Evolutionary conservation across 805 yeast genomes (phyloP), one percentile per base, ranked within the genome.

Genomic region (Ogataea nakhonphanomensis): DNA sequence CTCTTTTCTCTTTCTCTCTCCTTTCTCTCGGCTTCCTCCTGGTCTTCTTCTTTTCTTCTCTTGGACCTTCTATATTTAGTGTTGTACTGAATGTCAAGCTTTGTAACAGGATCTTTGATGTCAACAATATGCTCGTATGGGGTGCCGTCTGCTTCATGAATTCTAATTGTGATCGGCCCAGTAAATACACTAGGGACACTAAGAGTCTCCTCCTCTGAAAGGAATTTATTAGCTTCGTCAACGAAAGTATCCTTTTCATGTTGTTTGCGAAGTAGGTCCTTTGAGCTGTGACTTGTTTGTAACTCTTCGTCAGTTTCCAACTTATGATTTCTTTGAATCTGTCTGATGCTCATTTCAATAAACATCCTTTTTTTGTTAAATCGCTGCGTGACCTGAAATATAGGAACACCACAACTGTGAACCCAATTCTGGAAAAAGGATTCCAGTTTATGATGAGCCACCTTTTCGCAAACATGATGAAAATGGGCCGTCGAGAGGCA

Each of bases 121-220:
- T 88, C 95, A 15, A 93, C 96, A 34, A 93, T 91, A 59, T 93
- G 99, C 56, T 93, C 99, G 57, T 93, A 93, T 0, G 99, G 99
- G 0, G 98, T 88, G 7, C 99, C 99, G 61, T 93, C 98, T 0
- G 96, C 95, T 57, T 93, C 99, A 58, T 93, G 99, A 26, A 93
- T 90, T 54, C 99, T 71, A 26, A 93, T 86, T 0, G 99, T 93
- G 85, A 93, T 87, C 0, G 98, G 96, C 0, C 99, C 99, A 0
- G 86, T 75, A 55, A 90, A 87, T 2, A 81, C 73, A n/a, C 65
- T 59, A 30, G 71, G 79, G 0, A 67, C 59, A 6, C 47, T 53
- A 41, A 67, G 67, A 5, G 67, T 69, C 30, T 70, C 74, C 13
- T 66, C 68, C 34, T 74, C 76, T 11, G 73, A 48, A 27, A 65